Conservation (phyloP, 208 protist species). For the Leishmania major region DNA sequence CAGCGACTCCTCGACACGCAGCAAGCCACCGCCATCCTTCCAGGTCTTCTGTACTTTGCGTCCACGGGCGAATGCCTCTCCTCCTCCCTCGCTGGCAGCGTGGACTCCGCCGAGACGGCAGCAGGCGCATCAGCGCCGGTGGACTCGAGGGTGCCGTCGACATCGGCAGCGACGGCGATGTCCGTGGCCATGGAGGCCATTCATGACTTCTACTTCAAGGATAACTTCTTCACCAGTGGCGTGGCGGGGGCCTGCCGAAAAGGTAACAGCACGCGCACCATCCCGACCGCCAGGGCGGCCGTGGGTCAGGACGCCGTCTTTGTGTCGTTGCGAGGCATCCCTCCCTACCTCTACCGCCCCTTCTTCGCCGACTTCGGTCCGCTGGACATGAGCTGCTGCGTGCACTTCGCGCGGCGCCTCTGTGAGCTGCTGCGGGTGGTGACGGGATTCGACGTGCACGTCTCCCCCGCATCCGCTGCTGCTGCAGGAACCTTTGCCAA, state of each 20-base stretch:
- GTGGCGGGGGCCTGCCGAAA: slow-evolving; percentile 6
- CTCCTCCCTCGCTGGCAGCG: neutral
- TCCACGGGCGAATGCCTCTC: slow-evolving; percentile 45
- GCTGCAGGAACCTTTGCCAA: neutral
- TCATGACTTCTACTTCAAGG: slow-evolving; percentile 22
- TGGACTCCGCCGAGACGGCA: neutral
- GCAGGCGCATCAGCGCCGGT: neutral
- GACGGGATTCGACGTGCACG: slow-evolving; percentile 19
- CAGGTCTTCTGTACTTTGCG: slow-evolving; percentile 67
- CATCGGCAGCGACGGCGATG: neutral
- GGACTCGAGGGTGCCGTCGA: neutral
- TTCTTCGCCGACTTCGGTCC: slow-evolving; percentile 96
- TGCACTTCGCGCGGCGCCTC: slow-evolving; percentile 72
- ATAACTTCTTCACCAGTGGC: slow-evolving; percentile 12
- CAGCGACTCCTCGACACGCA: slow-evolving; percentile 37
- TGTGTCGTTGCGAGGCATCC: slow-evolving; percentile 36
- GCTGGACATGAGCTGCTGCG: slow-evolving; percentile 79
- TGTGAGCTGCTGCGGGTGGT: slow-evolving; percentile 35
- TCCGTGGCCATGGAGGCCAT: slow-evolving; percentile 9
- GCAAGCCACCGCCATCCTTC: slow-evolving; percentile 55
- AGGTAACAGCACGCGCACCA: neutral
- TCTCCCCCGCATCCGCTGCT: neutral
- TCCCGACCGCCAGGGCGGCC: slow-evolving; percentile 12
- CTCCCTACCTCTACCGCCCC: slow-evolving; percentile 79
- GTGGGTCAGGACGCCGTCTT: slow-evolving; percentile 40